phyloP scores from a whole-genome alignment of 192 early-diverging fungal genomes.

The Gryganskiella cystojenkinii region DNA sequence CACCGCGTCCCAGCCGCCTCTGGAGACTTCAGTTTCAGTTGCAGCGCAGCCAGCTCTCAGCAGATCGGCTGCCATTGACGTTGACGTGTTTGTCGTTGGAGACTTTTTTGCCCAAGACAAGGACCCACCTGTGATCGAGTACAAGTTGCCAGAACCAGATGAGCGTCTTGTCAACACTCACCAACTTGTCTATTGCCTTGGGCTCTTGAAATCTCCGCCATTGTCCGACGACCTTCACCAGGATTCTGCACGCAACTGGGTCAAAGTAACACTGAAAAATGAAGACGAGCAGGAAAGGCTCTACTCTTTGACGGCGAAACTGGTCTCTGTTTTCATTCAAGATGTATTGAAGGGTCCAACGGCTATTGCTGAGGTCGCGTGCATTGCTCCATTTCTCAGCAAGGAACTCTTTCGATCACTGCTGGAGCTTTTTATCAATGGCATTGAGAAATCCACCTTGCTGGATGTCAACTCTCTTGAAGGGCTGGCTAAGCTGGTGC shows the following conservation, averaged over 20 bases:
- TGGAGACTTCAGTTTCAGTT: not conserved
- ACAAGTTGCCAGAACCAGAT: not conserved
- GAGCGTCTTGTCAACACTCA: too few relatives aligned
- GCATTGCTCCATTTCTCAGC: not conserved
- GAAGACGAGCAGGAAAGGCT: conserved; percentile 6
- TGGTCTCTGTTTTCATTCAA: not conserved
- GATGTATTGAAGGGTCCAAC: not conserved
- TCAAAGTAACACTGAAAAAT: too few relatives aligned
- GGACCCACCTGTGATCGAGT: not conserved
- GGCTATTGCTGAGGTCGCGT: not conserved
- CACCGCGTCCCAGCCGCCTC: too few relatives aligned
- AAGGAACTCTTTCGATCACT: not conserved
- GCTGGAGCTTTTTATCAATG: not conserved
- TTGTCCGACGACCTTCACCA: too few relatives aligned
- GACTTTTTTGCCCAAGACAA: not conserved
- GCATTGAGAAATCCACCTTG: not conserved
- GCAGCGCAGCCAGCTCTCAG: not conserved
- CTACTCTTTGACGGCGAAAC: not conserved
- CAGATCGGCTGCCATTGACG: too few relatives aligned
- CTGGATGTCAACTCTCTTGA: not conserved
- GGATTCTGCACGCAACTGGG: too few relatives aligned
- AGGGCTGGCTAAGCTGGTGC: not conserved
- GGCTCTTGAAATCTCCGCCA: too few relatives aligned
- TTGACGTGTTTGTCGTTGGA: not conserved
- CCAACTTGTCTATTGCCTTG: too few relatives aligned